These are phyloP conservation scores for Chlamydomonas asymmetrica DNA, from an alignment of 139 green algal species.

Conservation along the genomic window DNA sequence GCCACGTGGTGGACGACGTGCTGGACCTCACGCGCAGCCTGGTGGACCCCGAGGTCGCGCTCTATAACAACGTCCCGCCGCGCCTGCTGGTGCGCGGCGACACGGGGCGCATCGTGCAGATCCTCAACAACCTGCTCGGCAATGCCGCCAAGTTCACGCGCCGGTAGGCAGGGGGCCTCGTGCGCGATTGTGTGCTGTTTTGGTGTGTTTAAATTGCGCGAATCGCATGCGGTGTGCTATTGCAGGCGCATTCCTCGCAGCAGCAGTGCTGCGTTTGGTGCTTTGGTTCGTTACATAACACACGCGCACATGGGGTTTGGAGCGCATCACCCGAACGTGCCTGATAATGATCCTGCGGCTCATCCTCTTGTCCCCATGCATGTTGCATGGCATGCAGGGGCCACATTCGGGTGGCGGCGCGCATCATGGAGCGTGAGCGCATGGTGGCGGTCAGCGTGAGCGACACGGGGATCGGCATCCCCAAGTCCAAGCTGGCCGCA, in stretches of 20 bases:
- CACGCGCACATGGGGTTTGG: too few relatives aligned
- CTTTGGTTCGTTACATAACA: too few relatives aligned
- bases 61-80: slow-evolving; percentile 34
- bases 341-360: too few relatives aligned
- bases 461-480: slow-evolving; percentile 55
- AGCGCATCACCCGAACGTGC: too few relatives aligned
- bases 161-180: too few relatives aligned
- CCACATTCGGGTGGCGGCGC: slow-evolving; percentile 36
- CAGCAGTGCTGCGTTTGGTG: too few relatives aligned
- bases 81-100: slow-evolving; percentile 35
- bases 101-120: slow-evolving; percentile 36
- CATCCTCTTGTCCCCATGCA: too few relatives aligned
- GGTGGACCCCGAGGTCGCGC: slow-evolving; percentile 35
- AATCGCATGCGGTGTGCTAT: too few relatives aligned
- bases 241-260: too few relatives aligned
- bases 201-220: too few relatives aligned
- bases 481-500: slow-evolving; percentile 44
- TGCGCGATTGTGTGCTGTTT: too few relatives aligned
- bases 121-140: slow-evolving; percentile 56
- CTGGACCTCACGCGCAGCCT: slow-evolving; percentile 46
- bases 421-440: slow-evolving; percentile 17
- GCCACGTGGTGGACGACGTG: slow-evolving; percentile 49
- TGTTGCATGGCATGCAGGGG: too few relatives aligned
- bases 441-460: slow-evolving; percentile 39
- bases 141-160: slow-evolving; percentile 57